These are phyloP conservation scores for Leccinum olivaceopallidum DNA, from an alignment of 768 basidiomycete genomes.

Conservation along the genomic window DNA sequence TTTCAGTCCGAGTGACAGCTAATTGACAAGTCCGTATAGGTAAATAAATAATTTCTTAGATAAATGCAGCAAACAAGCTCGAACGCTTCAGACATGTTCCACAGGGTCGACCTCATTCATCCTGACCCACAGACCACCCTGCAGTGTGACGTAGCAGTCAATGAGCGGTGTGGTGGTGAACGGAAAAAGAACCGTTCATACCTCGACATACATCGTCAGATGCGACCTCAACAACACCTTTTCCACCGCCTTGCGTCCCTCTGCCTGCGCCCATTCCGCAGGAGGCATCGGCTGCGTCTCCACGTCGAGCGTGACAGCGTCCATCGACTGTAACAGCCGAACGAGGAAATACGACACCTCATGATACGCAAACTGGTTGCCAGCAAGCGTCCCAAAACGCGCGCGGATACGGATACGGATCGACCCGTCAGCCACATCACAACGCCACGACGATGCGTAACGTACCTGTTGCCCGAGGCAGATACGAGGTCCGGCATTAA, in stretches of 20 bases:
- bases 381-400: background rate
- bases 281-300: conserved; percentile 38
- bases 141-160: background rate
- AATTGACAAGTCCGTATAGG: background rate
- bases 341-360: conserved; percentile 55
- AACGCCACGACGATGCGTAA: background rate
- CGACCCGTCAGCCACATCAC: background rate
- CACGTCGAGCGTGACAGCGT: conserved; percentile 39
- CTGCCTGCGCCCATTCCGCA: conserved; percentile 32
- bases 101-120: conserved; percentile 21
- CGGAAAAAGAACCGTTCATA: conserved; percentile 17
- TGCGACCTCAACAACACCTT: conserved; percentile 40
- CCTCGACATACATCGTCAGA: conserved; percentile 45
- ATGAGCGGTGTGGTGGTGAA: background rate
- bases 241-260: conserved; percentile 41
- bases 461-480: conserved; percentile 53
- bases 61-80: background rate
- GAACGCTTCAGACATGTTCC: background rate
- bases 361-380: conserved; percentile 51
- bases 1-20: background rate
- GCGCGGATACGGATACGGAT: too few relatives aligned
- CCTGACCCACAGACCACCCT: conserved; percentile 30
- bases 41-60: background rate
- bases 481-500: conserved; percentile 67
- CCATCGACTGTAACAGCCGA: conserved; percentile 51